These are phyloP conservation scores for Neofusicoccum kwambonambiense DNA, from an alignment of 2,329 filamentous ascomycete genomes.

Conservation along the genomic window DNA sequence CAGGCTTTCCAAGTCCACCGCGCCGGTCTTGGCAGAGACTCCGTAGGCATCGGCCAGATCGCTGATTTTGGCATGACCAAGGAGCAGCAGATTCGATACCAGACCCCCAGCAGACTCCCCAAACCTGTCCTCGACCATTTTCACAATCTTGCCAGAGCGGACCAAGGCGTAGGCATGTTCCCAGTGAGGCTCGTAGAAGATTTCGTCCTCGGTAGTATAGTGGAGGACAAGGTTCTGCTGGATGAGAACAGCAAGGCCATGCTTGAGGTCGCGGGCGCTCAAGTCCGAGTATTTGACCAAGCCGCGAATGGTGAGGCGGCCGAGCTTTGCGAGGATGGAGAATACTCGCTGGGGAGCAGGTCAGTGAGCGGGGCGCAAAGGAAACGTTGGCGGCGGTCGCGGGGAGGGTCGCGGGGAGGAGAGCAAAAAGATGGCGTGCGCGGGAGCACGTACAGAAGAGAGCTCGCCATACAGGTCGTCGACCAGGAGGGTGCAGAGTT, in stretches of 20 bases:
- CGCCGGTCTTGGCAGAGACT: slow-evolving; percentile 35
- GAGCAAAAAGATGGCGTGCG: background rate
- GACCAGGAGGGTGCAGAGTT: slow-evolving; percentile 88
- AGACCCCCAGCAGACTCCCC: slow-evolving; percentile 73
- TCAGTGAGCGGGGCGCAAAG: background rate
- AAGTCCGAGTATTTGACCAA: slow-evolving; percentile 72
- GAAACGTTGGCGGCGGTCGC: background rate
- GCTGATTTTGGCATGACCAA: slow-evolving; percentile 73
- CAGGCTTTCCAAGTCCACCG: background rate
- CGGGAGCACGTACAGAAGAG: slow-evolving; percentile 68
- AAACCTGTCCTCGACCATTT: slow-evolving; percentile 70
- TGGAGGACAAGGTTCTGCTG: slow-evolving; percentile 86
- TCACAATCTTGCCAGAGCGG: slow-evolving; percentile 76
- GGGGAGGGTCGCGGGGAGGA: background rate
- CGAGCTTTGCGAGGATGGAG: slow-evolving; percentile 71
- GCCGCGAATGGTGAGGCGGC: slow-evolving; percentile 69
- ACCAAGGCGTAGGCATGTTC: slow-evolving; percentile 78
- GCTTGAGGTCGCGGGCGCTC: slow-evolving; percentile 70
- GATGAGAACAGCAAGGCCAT: slow-evolving; percentile 79
- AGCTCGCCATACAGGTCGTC: slow-evolving; percentile 89
- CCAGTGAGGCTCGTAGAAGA: slow-evolving; percentile 82
- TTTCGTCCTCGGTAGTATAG: slow-evolving; percentile 61
- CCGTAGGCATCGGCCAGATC: slow-evolving; percentile 67
- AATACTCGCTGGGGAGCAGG: slow-evolving; percentile 70
- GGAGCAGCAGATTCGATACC: slow-evolving; percentile 69